A percentile compares a stretch with the other conserved stretches of the same genome.
Evolutionary conservation across 2,329 filamentous ascomycete species (phyloP).

Genomic region (Beauveria sp.): DNA sequence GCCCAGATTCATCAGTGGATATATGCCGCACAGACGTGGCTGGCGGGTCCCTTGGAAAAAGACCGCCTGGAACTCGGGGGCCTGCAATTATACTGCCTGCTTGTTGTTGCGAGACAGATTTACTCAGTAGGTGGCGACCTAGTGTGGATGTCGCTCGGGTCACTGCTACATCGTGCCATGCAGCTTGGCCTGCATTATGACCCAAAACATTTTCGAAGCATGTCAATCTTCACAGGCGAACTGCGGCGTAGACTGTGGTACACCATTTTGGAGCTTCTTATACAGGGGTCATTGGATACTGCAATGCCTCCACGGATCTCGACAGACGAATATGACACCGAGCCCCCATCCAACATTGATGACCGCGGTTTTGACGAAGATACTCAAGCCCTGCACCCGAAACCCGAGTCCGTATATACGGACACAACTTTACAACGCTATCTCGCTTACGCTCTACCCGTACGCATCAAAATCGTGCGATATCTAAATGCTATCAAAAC

Average conservation of each 20-base stretch:
- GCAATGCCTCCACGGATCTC: conserved; percentile 32
- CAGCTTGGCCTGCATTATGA: conserved; percentile 38
- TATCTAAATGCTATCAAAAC: conserved; percentile 2
- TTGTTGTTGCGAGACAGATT: conserved; percentile 32
- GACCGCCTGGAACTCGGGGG: conserved; percentile 23
- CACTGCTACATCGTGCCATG: conserved; percentile 35
- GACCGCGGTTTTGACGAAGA: conserved; percentile 20
- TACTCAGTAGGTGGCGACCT: conserved; percentile 33
- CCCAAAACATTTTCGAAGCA: conserved; percentile 28
- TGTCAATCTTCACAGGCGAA: conserved; percentile 30
- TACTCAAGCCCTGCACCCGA: background rate
- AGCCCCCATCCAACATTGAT: conserved; percentile 29
- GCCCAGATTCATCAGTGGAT: conserved; percentile 29
- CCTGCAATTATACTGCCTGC: conserved; percentile 33
- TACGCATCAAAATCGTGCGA: background rate
- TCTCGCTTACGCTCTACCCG: background rate
- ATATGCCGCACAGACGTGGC: conserved; percentile 33
- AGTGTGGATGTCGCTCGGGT: conserved; percentile 34
- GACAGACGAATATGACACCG: conserved; percentile 32
- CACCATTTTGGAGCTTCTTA: conserved; percentile 32
- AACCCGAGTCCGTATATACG: background rate
- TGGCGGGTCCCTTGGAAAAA: conserved; percentile 30
- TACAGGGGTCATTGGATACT: conserved; percentile 31
- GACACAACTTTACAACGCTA: background rate
- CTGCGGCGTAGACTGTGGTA: conserved; percentile 35